phyloP scores from a whole-genome alignment of 768 basidiomycete species.

The Termitomyces sp. region DNA sequence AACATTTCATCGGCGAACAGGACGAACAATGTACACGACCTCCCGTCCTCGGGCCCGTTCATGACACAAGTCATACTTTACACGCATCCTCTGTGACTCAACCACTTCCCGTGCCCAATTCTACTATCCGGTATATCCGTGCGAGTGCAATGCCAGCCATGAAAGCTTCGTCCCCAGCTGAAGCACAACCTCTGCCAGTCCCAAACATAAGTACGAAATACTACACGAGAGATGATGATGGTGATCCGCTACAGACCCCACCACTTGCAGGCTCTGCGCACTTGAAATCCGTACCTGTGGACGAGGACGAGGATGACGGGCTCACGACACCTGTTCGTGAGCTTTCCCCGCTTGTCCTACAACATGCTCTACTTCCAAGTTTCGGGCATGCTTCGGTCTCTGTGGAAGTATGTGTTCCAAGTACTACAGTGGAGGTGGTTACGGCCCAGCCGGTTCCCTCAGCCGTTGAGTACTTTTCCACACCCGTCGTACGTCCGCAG shows the following conservation, averaged over 20 bases:
- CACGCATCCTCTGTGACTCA: slow-evolving; percentile 13
- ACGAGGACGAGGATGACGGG: slow-evolving; percentile 15
- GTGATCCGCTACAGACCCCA: slow-evolving; percentile 9
- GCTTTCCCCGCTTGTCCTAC: slow-evolving; percentile 16
- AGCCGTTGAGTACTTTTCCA: slow-evolving; percentile 18
- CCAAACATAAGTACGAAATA: slow-evolving; percentile 18
- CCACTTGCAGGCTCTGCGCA: slow-evolving; percentile 5
- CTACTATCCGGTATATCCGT: slow-evolving; percentile 8
- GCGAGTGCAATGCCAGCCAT: neutral
- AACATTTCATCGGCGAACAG: slow-evolving; percentile 10
- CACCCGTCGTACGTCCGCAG: slow-evolving; percentile 8
- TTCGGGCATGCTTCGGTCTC: slow-evolving; percentile 1
- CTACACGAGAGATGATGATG: slow-evolving; percentile 7
- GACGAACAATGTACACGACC: slow-evolving; percentile 6
- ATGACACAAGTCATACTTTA: neutral
- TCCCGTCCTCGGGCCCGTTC: neutral
- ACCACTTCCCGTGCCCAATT: slow-evolving; percentile 17
- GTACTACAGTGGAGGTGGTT: neutral
- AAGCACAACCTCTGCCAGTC: slow-evolving; percentile 17
- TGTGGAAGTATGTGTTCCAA: neutral
- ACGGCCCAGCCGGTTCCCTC: slow-evolving; percentile 2
- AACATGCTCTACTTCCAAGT: slow-evolving; percentile 5
- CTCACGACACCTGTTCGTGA: slow-evolving; percentile 16
- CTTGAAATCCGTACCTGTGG: slow-evolving; percentile 9
- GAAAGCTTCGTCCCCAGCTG: neutral